A percentile compares a stretch with the other conserved stretches of the same genome.
phyloP scores from a whole-genome alignment of 208 protist genomes.

The Naegleria gruberi region DNA sequence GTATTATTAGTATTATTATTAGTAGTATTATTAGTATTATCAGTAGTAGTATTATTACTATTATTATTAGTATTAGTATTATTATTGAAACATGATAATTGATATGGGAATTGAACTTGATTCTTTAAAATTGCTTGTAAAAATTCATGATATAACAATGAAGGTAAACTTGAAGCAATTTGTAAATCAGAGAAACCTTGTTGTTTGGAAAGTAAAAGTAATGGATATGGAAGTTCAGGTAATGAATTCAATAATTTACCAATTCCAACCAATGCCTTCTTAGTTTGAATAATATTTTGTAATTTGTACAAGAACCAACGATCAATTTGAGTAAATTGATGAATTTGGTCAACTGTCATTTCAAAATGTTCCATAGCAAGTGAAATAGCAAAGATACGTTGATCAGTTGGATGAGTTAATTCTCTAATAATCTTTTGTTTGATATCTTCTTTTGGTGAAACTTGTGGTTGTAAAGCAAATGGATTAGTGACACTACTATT shows the following conservation, averaged over 20 bases:
- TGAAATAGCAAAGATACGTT: conserved; percentile 66
- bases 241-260: neutral
- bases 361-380: conserved; percentile 61
- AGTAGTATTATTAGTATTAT: too few species aligned
- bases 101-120: neutral
- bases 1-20: too few species aligned
- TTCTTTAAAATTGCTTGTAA: conserved; percentile 26
- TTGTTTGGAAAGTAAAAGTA: conserved; percentile 67
- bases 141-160: conserved; percentile 25
- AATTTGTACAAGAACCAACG: conserved; percentile 92
- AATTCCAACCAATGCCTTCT: conserved; percentile 16
- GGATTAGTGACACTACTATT: neutral
- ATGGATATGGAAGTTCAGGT: conserved; percentile 43
- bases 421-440: conserved; percentile 42
- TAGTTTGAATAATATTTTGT: conserved; percentile 64
- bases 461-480: neutral
- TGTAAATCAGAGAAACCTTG: conserved; percentile 89
- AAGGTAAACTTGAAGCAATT: conserved; percentile 57
- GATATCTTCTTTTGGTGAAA: conserved; percentile 41
- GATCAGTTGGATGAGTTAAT: conserved; percentile 58
- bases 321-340: conserved; percentile 86
- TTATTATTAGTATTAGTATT: too few species aligned
- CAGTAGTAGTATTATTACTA: too few species aligned
- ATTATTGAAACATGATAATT: neutral
- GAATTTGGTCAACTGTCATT: conserved; percentile 72